Evolutionary conservation across 148 eudicot genomes (phyloP), one percentile per base, ranked within the genome.

Genomic region (Talinum fruticosum): DNA sequence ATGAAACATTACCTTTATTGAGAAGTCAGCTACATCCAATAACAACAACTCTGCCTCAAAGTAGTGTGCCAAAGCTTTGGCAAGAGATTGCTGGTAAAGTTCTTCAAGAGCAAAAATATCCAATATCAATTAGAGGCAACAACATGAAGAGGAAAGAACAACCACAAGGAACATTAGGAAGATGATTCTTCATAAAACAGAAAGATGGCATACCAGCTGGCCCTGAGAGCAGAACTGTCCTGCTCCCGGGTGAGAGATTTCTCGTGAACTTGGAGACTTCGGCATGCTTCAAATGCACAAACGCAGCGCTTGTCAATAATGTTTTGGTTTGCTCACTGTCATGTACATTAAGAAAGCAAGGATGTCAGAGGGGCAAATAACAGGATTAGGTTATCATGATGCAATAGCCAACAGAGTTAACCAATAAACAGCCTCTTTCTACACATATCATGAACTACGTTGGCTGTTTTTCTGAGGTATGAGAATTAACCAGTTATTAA

Each of bases 221-320:
- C 67, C 99, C 97, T n/a, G 97, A 88, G 21, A 96, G 89, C 83
- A 96, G 85, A 79, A 96, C 90, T 36, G 97, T 86, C 82, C 97
- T 87, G 85, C 99, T 96, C 76, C 94, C 97, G 38, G 97, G 99
- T 5, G 95, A 86, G 69, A 96, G 94, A 86, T 93, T 91, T 62
- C 93, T 76, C 8, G 97, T 93, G 87, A 87, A 87, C 86, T 89
- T 96, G 38, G 97, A 93, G 73, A 96, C 88, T 69, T 96, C 97
- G 62, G 89, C 80, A 82, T 93, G 93, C 85, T 91, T 96, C 79
- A 96, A 83, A 84, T 93, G 97, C 68, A 96, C 97, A 85, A 85
- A 96, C 49, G 97, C 97, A 71, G 99, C 97, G 71, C 97, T 93
- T 75, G 93, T 93, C 85, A 96, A 84, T 54, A 93, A 75, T 51